These are phyloP conservation scores for Sequoiadendron giganteum DNA, from an alignment of 75 land plant genomes.

Conservation along the genomic window DNA sequence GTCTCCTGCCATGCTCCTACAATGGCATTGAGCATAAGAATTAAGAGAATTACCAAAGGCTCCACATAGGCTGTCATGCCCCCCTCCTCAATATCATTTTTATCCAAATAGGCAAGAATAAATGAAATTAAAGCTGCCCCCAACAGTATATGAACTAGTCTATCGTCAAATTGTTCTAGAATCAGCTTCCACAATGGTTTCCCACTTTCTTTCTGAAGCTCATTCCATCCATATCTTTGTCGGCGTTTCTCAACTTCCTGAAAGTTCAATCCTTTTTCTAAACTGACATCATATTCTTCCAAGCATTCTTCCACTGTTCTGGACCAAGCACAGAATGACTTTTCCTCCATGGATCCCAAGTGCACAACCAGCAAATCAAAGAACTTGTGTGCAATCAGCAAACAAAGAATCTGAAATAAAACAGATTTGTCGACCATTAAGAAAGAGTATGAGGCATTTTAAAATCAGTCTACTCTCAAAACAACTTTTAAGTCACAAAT, in stretches of 20 bases:
- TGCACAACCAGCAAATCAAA: not conserved
- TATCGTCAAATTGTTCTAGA: slow-evolving; percentile 83
- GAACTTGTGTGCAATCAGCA: not conserved
- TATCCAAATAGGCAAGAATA: slow-evolving; percentile 55
- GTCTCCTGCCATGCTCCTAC: slow-evolving; percentile 94
- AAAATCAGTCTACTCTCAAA: too few species aligned
- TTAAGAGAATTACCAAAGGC: slow-evolving; percentile 75
- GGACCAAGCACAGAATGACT: slow-evolving; percentile 65
- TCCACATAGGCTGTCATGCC: slow-evolving; percentile 76
- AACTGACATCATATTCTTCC: slow-evolving; percentile 47
- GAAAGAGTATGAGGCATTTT: not conserved
- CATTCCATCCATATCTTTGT: slow-evolving; percentile 69
- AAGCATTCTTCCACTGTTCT: slow-evolving; percentile 65
- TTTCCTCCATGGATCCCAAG: slow-evolving; percentile 36
- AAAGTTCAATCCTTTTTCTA: slow-evolving; percentile 46
- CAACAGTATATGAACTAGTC: slow-evolving; percentile 75
- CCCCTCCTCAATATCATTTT: slow-evolving; percentile 26
- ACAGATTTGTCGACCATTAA: not conserved
- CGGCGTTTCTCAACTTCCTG: slow-evolving; percentile 45
- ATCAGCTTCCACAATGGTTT: slow-evolving; percentile 75
- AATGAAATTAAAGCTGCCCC: slow-evolving; percentile 74
- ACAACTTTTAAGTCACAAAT: too few species aligned
- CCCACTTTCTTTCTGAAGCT: slow-evolving; percentile 62
- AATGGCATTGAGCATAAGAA: slow-evolving; percentile 73
- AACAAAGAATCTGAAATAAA: not conserved